Evolutionary conservation across 495 filamentous ascomycete genomes (phyloP).

Genomic region (Aspergillus hancockii): DNA sequence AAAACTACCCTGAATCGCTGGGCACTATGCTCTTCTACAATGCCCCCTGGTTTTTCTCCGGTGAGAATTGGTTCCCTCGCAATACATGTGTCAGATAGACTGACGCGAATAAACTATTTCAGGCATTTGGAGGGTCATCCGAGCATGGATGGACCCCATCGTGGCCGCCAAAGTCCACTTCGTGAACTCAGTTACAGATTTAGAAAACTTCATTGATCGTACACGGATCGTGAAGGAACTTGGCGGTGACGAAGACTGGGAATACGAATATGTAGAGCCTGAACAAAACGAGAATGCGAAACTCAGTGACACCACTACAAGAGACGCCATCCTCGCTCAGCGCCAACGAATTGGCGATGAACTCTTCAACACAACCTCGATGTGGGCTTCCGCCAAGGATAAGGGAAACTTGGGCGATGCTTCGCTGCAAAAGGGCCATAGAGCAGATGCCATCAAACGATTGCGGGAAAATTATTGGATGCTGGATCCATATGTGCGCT

Average conservation of each 20-base stretch:
- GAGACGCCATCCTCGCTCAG: constrained; percentile 58
- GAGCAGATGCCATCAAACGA: constrained; percentile 58
- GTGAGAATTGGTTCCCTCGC: constrained; percentile 34
- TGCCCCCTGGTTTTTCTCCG: constrained; percentile 92
- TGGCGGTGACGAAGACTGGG: constrained; percentile 80
- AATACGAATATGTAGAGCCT: constrained; percentile 80
- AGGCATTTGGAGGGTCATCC: constrained; percentile 84
- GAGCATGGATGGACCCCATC: constrained; percentile 93
- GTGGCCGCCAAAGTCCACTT: constrained; percentile 94
- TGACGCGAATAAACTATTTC: constrained; percentile 3
- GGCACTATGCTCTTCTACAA: constrained; percentile 89
- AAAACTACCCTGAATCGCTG: constrained; percentile 91
- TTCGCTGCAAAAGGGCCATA: constrained; percentile 52
- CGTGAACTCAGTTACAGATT: constrained; percentile 73
- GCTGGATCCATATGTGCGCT: constrained; percentile 74
- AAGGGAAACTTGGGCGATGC: constrained; percentile 37
- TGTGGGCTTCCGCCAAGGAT: constrained; percentile 58
- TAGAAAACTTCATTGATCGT: constrained; percentile 70
- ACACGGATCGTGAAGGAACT: constrained; percentile 72
- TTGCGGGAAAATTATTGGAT: constrained; percentile 80
- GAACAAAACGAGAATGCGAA: constrained; percentile 65
- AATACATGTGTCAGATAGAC: neutral
- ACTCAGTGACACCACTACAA: constrained; percentile 65
- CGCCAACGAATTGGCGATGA: constrained; percentile 61
- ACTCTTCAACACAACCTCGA: constrained; percentile 66